phyloP scores from a whole-genome alignment of 768 basidiomycete species.

The Glaciozyma antarctica region DNA sequence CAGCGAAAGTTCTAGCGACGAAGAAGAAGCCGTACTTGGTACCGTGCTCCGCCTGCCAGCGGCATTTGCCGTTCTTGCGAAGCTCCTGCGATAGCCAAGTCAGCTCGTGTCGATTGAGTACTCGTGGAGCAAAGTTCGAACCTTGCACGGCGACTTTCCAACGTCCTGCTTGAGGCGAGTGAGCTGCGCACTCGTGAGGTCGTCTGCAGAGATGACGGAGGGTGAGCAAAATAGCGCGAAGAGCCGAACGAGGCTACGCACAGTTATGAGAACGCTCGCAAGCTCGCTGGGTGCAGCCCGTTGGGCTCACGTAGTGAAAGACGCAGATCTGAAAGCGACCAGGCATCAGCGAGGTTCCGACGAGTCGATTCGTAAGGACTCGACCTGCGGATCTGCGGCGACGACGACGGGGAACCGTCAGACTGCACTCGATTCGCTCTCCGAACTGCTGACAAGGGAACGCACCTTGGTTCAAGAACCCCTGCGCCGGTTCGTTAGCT shows the following conservation, averaged over 20 bases:
- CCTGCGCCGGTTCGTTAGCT: background rate
- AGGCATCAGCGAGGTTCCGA: background rate
- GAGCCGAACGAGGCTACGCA: background rate
- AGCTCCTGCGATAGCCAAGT: background rate
- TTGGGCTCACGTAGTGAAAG: background rate
- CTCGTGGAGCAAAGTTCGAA: background rate
- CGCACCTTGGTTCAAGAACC: background rate
- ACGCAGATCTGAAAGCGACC: background rate
- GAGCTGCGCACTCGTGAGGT: background rate
- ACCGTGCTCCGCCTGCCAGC: background rate
- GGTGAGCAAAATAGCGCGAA: background rate
- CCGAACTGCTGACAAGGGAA: background rate
- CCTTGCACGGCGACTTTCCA: background rate
- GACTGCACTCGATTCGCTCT: background rate
- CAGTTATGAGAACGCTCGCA: background rate
- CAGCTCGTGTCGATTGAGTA: background rate
- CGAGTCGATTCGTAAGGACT: background rate
- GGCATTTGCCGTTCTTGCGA: background rate
- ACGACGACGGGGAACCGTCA: background rate
- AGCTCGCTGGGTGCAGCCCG: background rate
- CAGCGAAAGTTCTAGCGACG: no score
- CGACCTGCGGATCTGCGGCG: background rate
- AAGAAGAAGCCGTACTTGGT: background rate
- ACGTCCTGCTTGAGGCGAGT: background rate
- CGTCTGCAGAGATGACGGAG: background rate